These are phyloP conservation scores for Porcisia hertigi DNA, from an alignment of 208 protist genomes.

Conservation along the genomic window DNA sequence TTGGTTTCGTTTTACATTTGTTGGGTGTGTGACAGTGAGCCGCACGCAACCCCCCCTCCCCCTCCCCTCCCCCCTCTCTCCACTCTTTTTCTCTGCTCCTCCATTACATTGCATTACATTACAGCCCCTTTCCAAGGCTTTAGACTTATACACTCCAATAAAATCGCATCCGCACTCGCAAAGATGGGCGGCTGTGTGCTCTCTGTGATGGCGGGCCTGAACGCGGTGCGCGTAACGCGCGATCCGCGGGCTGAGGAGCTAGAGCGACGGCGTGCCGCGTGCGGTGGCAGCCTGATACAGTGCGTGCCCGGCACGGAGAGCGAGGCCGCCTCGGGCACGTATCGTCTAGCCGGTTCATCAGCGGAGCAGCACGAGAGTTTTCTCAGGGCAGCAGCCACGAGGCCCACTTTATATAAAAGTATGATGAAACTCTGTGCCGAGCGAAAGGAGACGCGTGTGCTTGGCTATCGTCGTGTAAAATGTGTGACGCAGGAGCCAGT, in stretches of 20 bases:
- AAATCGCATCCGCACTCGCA: no score
- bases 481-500: conserved; percentile 23
- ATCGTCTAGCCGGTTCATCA: conserved; percentile 39
- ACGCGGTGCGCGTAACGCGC: conserved; percentile 17
- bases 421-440: conserved; percentile 24
- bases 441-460: conserved; percentile 28
- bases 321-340: conserved; percentile 41
- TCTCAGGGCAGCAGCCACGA: conserved; percentile 11
- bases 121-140: no score
- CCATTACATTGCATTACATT: no score
- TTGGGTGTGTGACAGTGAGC: no score
- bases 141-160: no score
- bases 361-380: conserved; percentile 22
- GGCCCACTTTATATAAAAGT: conserved; percentile 24
- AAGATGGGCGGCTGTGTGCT: conserved; percentile 53
- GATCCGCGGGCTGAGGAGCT: conserved; percentile 32
- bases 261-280: conserved; percentile 14
- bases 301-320: conserved; percentile 53
- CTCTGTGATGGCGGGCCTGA: conserved; percentile 45
- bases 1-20: no score
- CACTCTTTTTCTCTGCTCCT: no score
- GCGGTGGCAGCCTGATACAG: conserved; percentile 35
- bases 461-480: conserved; percentile 44
- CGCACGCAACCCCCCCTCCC: no score
- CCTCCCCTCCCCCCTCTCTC: no score